These are phyloP conservation scores for Pleurotus platypus DNA, from an alignment of 768 basidiomycete species.

Conservation along the genomic window DNA sequence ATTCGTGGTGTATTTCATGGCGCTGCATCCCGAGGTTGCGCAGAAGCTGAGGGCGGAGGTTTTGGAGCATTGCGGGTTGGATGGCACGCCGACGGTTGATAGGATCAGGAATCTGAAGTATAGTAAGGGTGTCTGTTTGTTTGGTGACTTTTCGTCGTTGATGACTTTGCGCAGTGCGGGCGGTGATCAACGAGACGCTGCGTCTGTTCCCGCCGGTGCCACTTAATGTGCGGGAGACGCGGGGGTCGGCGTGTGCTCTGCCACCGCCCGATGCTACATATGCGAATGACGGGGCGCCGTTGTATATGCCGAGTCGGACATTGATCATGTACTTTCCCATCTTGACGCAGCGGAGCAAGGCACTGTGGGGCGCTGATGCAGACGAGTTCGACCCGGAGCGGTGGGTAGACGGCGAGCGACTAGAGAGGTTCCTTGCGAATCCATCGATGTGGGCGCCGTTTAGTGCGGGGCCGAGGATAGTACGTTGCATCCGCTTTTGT, in stretches of 20 bases:
- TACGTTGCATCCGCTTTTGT: constrained; percentile 17
- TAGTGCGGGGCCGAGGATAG: constrained; percentile 64
- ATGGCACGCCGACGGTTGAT: constrained; percentile 49
- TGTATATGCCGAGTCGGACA: constrained; percentile 59
- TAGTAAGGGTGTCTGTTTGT: constrained; percentile 35
- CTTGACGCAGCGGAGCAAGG: constrained; percentile 62
- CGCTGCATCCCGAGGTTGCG: constrained; percentile 56
- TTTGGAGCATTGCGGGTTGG: constrained; percentile 46
- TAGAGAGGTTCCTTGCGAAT: constrained; percentile 48
- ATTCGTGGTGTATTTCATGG: constrained; percentile 66
- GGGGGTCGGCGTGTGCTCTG: constrained; percentile 43
- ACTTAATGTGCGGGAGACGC: constrained; percentile 61
- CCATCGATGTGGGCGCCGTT: constrained; percentile 74
- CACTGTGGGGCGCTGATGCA: constrained; percentile 73
- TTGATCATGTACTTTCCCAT: constrained; percentile 58
- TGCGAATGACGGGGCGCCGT: constrained; percentile 28
- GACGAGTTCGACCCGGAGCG: constrained; percentile 77
- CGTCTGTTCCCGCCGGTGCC: constrained; percentile 80
- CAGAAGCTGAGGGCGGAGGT: constrained; percentile 58
- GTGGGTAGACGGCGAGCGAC: constrained; percentile 62
- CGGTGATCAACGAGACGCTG: constrained; percentile 76
- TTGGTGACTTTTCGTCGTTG: background rate
- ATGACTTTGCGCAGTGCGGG: constrained; percentile 47
- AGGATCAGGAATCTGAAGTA: constrained; percentile 61
- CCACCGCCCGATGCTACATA: constrained; percentile 52